Conservation (phyloP, 768 basidiomycete species). For the Rhodosporidiobolus sp. region DNA sequence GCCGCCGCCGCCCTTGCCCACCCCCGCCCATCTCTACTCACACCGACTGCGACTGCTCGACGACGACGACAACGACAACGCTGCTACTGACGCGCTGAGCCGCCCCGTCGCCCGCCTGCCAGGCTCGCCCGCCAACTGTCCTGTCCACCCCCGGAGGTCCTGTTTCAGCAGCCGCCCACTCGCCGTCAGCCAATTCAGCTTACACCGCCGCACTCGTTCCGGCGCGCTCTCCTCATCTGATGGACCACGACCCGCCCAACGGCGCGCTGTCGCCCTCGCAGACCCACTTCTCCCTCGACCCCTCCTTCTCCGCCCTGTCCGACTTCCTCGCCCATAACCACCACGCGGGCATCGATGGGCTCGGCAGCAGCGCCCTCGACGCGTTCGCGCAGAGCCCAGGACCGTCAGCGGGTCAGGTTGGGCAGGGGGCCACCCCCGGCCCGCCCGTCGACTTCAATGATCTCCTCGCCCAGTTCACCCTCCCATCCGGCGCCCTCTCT, state of each 20-base stretch:
- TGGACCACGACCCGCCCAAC: neutral
- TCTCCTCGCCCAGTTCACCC: conserved; percentile 29
- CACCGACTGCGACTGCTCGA: too few species aligned
- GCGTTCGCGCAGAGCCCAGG: neutral
- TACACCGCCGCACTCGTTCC: too few species aligned
- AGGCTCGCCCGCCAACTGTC: too few species aligned
- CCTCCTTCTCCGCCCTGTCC: neutral
- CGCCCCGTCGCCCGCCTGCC: too few species aligned
- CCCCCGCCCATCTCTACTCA: too few species aligned
- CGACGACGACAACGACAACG: too few species aligned
- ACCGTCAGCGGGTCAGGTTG: neutral
- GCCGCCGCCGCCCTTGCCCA: too few species aligned
- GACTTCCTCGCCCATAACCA: neutral
- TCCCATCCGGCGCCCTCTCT: neutral
- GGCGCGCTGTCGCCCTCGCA: neutral
- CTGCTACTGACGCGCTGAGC: too few species aligned
- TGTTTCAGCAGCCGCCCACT: too few species aligned
- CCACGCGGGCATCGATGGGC: neutral
- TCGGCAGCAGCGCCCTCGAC: neutral
- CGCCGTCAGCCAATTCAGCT: too few species aligned
- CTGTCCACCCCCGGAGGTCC: too few species aligned
- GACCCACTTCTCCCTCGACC: neutral
- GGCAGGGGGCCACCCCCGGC: neutral
- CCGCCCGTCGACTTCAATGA: conserved; percentile 12
- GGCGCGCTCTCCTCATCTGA: neutral